phyloP scores from a whole-genome alignment of 148 eudicot genomes.

The Polygonum maritimum region DNA sequence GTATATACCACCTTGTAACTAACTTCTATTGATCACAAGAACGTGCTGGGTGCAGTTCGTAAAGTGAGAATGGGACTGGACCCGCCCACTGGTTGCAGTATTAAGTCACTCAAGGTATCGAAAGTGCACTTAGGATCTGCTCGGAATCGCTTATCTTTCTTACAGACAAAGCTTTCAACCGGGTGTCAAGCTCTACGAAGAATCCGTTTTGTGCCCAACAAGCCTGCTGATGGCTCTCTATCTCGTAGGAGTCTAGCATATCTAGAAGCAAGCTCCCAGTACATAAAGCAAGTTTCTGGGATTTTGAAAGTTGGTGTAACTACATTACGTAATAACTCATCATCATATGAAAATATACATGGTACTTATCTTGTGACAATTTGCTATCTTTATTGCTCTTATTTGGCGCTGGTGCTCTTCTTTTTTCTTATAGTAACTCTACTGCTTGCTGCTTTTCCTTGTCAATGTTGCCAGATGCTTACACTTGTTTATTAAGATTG shows the following conservation, averaged over 20 bases:
- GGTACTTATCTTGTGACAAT: constrained; percentile 28
- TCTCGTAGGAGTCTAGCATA: constrained; percentile 82
- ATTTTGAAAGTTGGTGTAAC: constrained; percentile 80
- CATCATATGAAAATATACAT: constrained; percentile 65
- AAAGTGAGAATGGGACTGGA: constrained; percentile 82
- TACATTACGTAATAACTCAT: constrained; percentile 54
- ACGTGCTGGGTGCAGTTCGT: constrained; percentile 45
- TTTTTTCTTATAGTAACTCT: neutral
- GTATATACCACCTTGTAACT: neutral
- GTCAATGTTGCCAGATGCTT: constrained; percentile 38
- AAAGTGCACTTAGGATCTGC: constrained; percentile 45
- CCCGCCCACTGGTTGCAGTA: constrained; percentile 81
- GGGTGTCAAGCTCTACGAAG: constrained; percentile 71
- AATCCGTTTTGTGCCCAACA: constrained; percentile 49
- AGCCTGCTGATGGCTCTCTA: constrained; percentile 56
- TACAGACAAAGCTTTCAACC: constrained; percentile 41
- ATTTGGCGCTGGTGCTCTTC: neutral
- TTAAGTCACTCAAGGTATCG: constrained; percentile 46
- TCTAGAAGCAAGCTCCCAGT: constrained; percentile 76
- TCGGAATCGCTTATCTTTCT: constrained; percentile 34
- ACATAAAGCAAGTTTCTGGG: constrained; percentile 81
- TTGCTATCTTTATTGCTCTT: neutral
- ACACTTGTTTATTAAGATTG: constrained; percentile 63
- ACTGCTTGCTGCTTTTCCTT: neutral
- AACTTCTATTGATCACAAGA: constrained; percentile 6